A percentile compares a stretch with the other conserved stretches of the same genome.
phyloP scores from a whole-genome alignment of 768 basidiomycete genomes.

The Naganishia antarctica region DNA sequence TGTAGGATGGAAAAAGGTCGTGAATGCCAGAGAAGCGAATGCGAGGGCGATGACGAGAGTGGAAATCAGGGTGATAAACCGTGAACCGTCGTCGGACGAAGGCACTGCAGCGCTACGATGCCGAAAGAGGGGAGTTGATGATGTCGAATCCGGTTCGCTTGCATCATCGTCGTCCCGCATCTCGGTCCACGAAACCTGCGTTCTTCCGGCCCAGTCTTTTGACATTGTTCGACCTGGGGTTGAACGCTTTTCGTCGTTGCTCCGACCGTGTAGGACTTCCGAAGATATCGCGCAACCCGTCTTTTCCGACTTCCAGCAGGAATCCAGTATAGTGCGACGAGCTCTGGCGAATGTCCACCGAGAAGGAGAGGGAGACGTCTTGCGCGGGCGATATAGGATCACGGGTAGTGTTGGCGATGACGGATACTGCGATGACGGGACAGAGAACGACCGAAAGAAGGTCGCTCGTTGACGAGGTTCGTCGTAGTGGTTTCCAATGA shows the following conservation, averaged over 20 bases:
- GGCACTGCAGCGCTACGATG: not conserved
- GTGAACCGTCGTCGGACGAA: not conserved
- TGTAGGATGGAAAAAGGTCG: conserved; percentile 14
- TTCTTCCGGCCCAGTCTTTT: not conserved
- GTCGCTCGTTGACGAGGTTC: not conserved
- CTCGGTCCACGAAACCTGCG: not conserved
- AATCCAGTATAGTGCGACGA: not conserved
- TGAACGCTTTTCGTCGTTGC: not conserved
- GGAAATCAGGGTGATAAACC: conserved; percentile 9
- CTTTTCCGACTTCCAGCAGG: not conserved
- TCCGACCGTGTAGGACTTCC: not conserved
- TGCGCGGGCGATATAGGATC: not conserved
- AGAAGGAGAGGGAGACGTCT: not conserved
- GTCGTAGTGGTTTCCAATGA: not conserved
- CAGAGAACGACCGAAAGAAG: not conserved
- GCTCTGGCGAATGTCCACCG: not conserved
- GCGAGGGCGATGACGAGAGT: conserved; percentile 14
- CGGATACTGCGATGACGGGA: not conserved
- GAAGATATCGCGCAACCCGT: not conserved
- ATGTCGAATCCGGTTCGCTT: conserved; percentile 8
- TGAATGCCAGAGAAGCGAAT: conserved; percentile 3
- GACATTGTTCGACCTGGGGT: not conserved
- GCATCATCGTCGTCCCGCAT: not conserved
- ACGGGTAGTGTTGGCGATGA: not conserved
- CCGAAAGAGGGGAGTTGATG: conserved; percentile 13